Evolutionary conservation across 768 basidiomycete genomes (phyloP), one percentile per base, ranked within the genome.

Genomic region (Podaxis sp.): DNA sequence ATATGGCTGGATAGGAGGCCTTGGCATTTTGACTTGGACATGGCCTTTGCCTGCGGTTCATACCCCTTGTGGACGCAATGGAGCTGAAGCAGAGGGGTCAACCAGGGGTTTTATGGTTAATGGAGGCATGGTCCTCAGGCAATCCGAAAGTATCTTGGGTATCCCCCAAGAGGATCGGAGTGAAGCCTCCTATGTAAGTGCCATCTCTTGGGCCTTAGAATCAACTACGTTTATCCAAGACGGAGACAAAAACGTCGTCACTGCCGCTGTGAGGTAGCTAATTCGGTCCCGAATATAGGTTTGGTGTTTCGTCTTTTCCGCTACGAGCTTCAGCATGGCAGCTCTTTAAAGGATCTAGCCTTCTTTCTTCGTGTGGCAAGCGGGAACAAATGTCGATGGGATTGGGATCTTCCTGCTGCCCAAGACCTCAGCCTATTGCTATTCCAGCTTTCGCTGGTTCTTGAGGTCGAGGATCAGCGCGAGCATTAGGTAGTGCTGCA

Each of bases 361-460:
- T 84, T 89, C 72, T 81, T 84, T 42, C 85, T 89, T 70, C 88
- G 61, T 85, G 80, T 28, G 92, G 78, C 4, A 91, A 72, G 57
- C 79, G 76, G 0, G 90, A 90, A 2, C 89, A 86, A 93, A 92
- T 16, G 82, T 82, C 23, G 93, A 71, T 2, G 91, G 91, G 1
- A 84, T 89, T 59, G 92, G 67, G 1, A 76, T 77, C 74, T 88
- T 90, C 73, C 93, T 93, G 14, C 88, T 89, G 5, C 79, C 75
- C n/a, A 82, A 66, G 16, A 75, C 66, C 61, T 76, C 79, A 23
- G 82, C 81, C 82, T 3, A 77, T 74, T 5, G 67, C 69, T 95
- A 95, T 58, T 90, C 88, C 63, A 95, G 88, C 59, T 83, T 80
- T 83, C 21, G 70, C n/a, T 40, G 63, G 69, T 32, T 73, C 70